A percentile compares a stretch with the other conserved stretches of the same genome.
Evolutionary conservation across 441 rosid genomes (phyloP).

Genomic region (Pelargonium australe): DNA sequence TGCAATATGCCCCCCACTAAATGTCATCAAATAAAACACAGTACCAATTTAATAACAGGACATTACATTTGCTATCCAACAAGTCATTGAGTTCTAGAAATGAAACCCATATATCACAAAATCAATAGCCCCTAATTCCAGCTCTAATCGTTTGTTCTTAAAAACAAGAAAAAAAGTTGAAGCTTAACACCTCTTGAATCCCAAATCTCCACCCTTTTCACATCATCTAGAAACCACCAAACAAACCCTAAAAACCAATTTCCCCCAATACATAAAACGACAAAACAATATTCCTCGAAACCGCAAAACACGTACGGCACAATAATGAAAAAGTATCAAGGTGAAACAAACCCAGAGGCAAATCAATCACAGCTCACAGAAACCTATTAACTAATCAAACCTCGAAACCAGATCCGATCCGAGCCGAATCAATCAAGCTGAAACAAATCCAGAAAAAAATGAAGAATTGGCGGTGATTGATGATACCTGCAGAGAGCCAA

Average conservation of each 20-base stretch:
- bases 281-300: background rate
- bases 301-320: background rate
- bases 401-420: background rate
- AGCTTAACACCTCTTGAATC: background rate
- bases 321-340: background rate
- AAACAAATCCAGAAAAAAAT: background rate
- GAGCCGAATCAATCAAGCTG: background rate
- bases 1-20: background rate
- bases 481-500: conserved; percentile 52
- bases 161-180: background rate
- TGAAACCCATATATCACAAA: too few relatives aligned
- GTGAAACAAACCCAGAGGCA: too few relatives aligned
- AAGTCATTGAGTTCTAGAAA: too few relatives aligned
- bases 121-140: too few relatives aligned
- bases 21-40: background rate
- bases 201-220: too few relatives aligned
- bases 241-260: background rate
- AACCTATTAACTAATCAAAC: background rate
- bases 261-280: background rate
- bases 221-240: background rate
- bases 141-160: background rate
- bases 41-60: too few relatives aligned
- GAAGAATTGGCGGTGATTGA: background rate
- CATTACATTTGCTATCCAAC: background rate
- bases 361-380: too few relatives aligned